Evolutionary conservation across 306 rosid species (phyloP).

Genomic region (Parietaria judaica): DNA sequence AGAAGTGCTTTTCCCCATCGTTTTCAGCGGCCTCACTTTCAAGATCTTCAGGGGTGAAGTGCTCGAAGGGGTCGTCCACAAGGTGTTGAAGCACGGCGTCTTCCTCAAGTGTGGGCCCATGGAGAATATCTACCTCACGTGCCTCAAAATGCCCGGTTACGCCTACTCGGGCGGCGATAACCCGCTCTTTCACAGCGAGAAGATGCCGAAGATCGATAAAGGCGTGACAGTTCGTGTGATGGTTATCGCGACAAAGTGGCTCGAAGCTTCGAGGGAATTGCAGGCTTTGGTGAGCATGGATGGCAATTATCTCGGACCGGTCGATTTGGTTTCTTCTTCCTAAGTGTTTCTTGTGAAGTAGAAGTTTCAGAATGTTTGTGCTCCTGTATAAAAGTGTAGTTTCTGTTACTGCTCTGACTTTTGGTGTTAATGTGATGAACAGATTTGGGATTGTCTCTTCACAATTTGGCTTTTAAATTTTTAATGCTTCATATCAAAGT

Average conservation of each 20-base stretch:
- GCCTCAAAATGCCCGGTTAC: slow-evolving; percentile 71
- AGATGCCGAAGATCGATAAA: slow-evolving; percentile 52
- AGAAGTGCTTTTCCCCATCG: slow-evolving; percentile 74
- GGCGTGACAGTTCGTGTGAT: slow-evolving; percentile 49
- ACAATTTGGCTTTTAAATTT: too few species aligned
- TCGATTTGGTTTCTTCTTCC: slow-evolving; percentile 52
- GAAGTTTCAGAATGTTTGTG: too few species aligned
- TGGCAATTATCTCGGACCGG: slow-evolving; percentile 74
- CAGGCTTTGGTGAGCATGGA: slow-evolving; percentile 86
- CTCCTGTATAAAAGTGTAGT: too few species aligned
- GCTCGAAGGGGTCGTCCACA: slow-evolving; percentile 65
- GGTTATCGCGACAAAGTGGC: slow-evolving; percentile 84
- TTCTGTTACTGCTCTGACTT: too few species aligned
- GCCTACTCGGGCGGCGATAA: slow-evolving; percentile 57
- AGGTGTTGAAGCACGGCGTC: slow-evolving; percentile 80
- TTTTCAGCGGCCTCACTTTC: slow-evolving; percentile 60
- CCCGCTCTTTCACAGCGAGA: slow-evolving; percentile 53
- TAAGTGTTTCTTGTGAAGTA: neutral
- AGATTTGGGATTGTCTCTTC: too few species aligned
- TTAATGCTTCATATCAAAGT: too few species aligned
- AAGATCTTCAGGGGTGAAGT: slow-evolving; percentile 77
- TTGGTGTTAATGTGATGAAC: too few species aligned
- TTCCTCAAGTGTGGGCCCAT: slow-evolving; percentile 76
- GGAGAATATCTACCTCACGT: slow-evolving; percentile 57
- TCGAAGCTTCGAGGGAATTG: slow-evolving; percentile 79